phyloP scores from a whole-genome alignment of 2,329 filamentous ascomycete species.

The Amauroascus verrucosus region DNA sequence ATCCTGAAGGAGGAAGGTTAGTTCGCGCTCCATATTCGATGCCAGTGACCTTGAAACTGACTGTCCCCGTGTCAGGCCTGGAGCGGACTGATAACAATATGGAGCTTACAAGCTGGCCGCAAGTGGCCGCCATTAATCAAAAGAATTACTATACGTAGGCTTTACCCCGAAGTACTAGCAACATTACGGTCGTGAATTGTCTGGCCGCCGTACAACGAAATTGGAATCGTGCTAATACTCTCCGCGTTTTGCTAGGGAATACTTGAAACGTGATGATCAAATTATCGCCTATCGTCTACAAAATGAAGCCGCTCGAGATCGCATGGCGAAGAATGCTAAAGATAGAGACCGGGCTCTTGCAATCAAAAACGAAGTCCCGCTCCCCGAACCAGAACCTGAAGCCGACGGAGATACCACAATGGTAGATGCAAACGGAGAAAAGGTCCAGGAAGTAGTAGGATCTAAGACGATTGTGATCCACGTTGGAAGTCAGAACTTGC shows the following conservation, averaged over 20 bases:
- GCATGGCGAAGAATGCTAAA: constrained; percentile 73
- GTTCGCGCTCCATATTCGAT: constrained; percentile 12
- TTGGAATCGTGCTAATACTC: not conserved
- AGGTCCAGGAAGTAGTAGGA: constrained; percentile 54
- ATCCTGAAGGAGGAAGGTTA: constrained; percentile 50
- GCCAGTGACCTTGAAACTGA: constrained; percentile 6
- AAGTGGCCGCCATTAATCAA: constrained; percentile 89
- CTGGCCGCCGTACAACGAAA: not conserved
- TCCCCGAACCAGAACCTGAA: constrained; percentile 39
- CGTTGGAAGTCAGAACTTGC: constrained; percentile 85
- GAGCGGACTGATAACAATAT: constrained; percentile 98
- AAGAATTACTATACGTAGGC: constrained; percentile 97
- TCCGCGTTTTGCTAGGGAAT: constrained; percentile 55
- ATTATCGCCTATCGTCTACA: constrained; percentile 80
- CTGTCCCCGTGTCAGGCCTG: constrained; percentile 51
- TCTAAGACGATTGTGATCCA: constrained; percentile 94
- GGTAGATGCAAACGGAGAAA: constrained; percentile 45
- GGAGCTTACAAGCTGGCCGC: constrained; percentile 88
- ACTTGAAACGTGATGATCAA: constrained; percentile 96
- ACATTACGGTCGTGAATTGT: not conserved
- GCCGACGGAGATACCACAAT: constrained; percentile 46
- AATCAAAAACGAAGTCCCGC: constrained; percentile 54
- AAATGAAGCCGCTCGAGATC: constrained; percentile 73
- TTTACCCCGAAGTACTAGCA: not conserved
- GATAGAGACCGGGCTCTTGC: constrained; percentile 79